Base-by-base conservation (phyloP, 169 alveolate genomes). In the Cryptosporidium canis region DNA sequence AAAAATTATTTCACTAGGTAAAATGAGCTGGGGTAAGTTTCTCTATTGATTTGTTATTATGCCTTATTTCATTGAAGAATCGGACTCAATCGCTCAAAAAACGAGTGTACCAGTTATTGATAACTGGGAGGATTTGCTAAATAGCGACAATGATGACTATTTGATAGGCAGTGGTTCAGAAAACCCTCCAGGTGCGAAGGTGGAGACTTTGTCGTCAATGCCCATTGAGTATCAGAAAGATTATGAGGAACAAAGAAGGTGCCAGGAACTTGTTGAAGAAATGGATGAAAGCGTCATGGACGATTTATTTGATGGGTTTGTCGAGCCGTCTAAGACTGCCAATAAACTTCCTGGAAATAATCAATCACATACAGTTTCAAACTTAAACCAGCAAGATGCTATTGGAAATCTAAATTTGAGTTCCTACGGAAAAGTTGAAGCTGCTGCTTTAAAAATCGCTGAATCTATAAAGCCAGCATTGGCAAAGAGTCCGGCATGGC, bases 401-500 rank as follows among this genome's bases (percentile, higher is more conserved):
- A 37, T 77, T 58, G 61, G 61, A 27, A 39, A 55, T 14, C 24
- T 77, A 37, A 77, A 77, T 44, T 16, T 77, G n/a, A 77, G 37
- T 24, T 53, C 87, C 2, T 77, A 77, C 37, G 87, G 77, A 7
- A 77, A 77, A 21, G 87, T 77, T 56, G 87, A 77, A 61, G 12
- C 45, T 37, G 39, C 72, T 44, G 87, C 87, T 4, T 77, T 77
- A 11, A 77, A 77, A 77, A 58, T 77, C 14, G 87, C 87, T 9
- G 87, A 77, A 55, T 58, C 65, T 29, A 77, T 77, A 16, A 65
- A 66, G 12, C 71, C 87, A 8, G 87, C 87, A 24, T 21, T 58
- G 7, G 87, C 87, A 16, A 77, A 77, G 61, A 77, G 87, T 24
- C 87, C 87, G 11, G 87, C 87, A 8, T 77, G 87, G 87, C 63